Evolutionary conservation across 441 rosid species (phyloP), one percentile per base, ranked within the genome.

Genomic region (Kokia cookei): DNA sequence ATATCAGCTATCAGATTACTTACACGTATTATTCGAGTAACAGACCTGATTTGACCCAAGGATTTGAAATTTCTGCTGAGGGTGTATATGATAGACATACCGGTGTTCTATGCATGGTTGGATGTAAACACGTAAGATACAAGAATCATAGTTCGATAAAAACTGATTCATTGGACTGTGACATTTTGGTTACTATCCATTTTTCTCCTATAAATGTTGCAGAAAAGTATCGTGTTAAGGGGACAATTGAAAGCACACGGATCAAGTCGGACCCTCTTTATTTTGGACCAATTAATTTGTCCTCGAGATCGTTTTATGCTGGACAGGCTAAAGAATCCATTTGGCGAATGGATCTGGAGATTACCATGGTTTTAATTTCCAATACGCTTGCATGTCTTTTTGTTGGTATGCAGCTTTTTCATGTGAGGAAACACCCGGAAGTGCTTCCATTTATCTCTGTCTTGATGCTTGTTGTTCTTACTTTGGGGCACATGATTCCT

Each of bases 261-360:
- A 71, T 26, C 43, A 91, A 82, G 79, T 75, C 83, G 0, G 95
- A 93, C 79, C 86, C 93, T 73, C 88, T 89, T 73, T 86, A 86
- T 78, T 88, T 95, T 71, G 80, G 76, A 72, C 82, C 64, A 35
- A 86, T 95, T 72, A 86, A 82, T 80, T 73, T 93, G 72, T 81
- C 81, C 75, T 91, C 99, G 14, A 82, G 80, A 75, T 85, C 93
- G 0, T 84, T 91, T 19, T 88, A 87, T 68, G 61, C 54, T 37
- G 76, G 72, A 79, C 93, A 89, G 85, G 98, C 95, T 10, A 76
- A 75, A 72, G 89, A 88, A 79, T 95, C 94, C 72, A 85, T 95
- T 58, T 90, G 95, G 95, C 88, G 99, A 83, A 92, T 90, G 92
- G 95, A 91, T 86, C 75, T 95, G 65, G 99, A 95, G 91, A 81